phyloP scores from a whole-genome alignment of 148 eudicot genomes.

The Simmondsia chinensis region DNA sequence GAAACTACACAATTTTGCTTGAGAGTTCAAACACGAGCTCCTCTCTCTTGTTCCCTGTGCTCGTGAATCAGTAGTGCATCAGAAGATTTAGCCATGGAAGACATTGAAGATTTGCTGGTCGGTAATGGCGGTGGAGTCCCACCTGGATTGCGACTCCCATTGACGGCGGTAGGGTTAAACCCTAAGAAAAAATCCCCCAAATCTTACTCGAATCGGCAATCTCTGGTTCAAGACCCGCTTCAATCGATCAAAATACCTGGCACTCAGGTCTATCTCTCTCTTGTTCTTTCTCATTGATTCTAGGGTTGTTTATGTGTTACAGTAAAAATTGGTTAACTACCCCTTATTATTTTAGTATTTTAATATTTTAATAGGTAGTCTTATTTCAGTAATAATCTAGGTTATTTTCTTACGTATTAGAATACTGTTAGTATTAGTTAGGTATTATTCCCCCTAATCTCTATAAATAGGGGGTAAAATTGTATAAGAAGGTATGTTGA shows the following conservation, averaged over 20 bases:
- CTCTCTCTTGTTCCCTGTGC: no score
- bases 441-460: no score
- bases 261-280: conserved; percentile 51
- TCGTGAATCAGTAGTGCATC: not conserved
- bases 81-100: conserved; percentile 45
- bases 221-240: conserved; percentile 33
- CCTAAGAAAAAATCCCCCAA: conserved; percentile 37
- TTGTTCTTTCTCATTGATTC: not conserved
- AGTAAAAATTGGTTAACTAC: no score
- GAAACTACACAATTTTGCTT: no score
- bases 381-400: no score
- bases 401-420: no score
- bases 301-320: not conserved
- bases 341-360: no score
- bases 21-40: no score
- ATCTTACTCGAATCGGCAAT: conserved; percentile 10
- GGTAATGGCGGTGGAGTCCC: conserved; percentile 69
- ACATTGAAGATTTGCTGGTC: conserved; percentile 76
- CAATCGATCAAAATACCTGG: conserved; percentile 71
- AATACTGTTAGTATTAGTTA: no score
- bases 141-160: conserved; percentile 70
- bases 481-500: no score
- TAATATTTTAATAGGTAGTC: no score
- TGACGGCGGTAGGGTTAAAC: conserved; percentile 55
- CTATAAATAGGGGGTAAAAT: no score